Percentiles rank a stretch among this genome's conserved stretches.
phyloP scores from a whole-genome alignment of 805 yeast genomes.

The Suhomyces prunicola region DNA sequence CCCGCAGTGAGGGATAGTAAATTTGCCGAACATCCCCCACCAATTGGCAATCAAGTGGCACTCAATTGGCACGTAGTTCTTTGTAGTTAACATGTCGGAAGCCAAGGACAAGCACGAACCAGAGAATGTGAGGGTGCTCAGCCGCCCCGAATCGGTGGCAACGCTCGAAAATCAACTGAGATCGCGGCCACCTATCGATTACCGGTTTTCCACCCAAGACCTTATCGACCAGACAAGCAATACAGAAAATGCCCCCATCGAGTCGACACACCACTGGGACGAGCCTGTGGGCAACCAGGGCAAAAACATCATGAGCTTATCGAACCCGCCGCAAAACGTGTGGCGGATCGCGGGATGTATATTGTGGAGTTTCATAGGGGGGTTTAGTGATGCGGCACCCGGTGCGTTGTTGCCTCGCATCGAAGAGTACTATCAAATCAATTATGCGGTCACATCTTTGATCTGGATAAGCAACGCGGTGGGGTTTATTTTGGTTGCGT shows the following conservation, averaged over 20 bases:
- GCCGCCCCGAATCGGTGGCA: not conserved
- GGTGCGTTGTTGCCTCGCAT: slow-evolving; percentile 59
- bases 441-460: slow-evolving; percentile 53
- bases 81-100: not conserved
- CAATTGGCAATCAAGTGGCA: not conserved
- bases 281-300: not conserved
- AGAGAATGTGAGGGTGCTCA: not conserved
- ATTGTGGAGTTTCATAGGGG: slow-evolving; percentile 40
- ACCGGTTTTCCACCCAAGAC: not conserved
- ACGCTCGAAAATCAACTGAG: not conserved
- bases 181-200: not conserved
- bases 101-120: not conserved
- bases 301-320: slow-evolving; percentile 30
- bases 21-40: not conserved
- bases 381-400: slow-evolving; percentile 55
- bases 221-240: not conserved
- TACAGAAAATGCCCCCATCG: not conserved
- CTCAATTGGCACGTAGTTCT: not conserved
- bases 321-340: slow-evolving; percentile 41
- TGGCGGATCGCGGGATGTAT: slow-evolving; percentile 42
- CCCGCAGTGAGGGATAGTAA: not conserved
- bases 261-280: not conserved
- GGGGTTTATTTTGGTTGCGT: slow-evolving; percentile 53
- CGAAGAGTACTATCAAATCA: slow-evolving; percentile 45
- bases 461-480: slow-evolving; percentile 57